These are phyloP conservation scores for Candida sp. DNA, from an alignment of 1,139 yeast genomes.

Conservation along the genomic window DNA sequence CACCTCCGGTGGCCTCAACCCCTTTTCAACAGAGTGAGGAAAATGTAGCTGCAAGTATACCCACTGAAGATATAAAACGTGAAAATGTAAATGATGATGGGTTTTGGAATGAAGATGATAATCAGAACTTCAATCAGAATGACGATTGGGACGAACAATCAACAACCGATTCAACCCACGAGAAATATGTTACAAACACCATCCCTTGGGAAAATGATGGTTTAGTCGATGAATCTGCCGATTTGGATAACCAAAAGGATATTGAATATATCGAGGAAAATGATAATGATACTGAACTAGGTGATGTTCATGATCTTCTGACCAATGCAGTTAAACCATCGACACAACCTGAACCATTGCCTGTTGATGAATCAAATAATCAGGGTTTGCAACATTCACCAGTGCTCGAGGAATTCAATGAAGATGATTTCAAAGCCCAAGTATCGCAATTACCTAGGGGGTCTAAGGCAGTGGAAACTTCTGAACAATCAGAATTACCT, in stretches of 20 bases:
- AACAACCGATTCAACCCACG: slow-evolving; percentile 1
- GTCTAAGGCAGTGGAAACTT: not conserved
- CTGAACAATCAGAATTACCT: not conserved
- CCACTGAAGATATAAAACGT: not conserved
- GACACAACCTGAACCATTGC: too few species aligned
- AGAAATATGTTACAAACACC: not conserved
- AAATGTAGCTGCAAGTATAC: not conserved
- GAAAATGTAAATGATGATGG: not conserved
- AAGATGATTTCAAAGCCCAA: too few species aligned
- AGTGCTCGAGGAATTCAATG: too few species aligned
- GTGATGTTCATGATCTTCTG: too few species aligned
- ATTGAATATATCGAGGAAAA: too few species aligned
- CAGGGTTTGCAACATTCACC: too few species aligned
- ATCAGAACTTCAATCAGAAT: not conserved
- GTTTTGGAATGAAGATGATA: not conserved
- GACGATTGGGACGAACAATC: slow-evolving; percentile 1
- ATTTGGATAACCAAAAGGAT: too few species aligned
- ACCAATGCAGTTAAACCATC: too few species aligned
- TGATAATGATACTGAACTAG: too few species aligned
- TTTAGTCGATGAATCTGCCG: not conserved
- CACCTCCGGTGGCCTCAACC: not conserved
- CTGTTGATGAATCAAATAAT: too few species aligned
- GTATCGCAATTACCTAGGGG: slow-evolving; percentile 6
- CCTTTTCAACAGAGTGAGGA: not conserved
- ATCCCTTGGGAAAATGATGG: not conserved